Percentiles rank a stretch among this genome's conserved stretches.
These are phyloP conservation scores for Boechera divaricarpa DNA, from an alignment of 345 rosid genomes.

Conservation along the genomic window DNA sequence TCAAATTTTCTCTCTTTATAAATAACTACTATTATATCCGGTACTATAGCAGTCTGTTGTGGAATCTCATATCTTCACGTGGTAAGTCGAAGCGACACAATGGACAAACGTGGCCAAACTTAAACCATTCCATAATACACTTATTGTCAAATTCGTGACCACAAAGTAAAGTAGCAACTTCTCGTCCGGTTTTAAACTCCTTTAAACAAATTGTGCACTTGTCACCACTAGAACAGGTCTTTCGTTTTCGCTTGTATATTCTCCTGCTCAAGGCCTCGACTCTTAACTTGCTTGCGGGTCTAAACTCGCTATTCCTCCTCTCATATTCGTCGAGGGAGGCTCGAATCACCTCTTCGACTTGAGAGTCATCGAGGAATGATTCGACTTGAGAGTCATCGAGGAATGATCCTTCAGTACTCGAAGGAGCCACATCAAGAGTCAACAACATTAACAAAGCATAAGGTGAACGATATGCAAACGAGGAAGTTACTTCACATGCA, in stretches of 20 bases:
- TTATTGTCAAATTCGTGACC: conserved; percentile 31
- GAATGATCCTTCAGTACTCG: background rate
- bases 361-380: no score
- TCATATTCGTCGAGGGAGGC: background rate
- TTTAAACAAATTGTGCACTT: conserved; percentile 33
- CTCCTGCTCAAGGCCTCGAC: conserved; percentile 10
- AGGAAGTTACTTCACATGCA: background rate
- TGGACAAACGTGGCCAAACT: conserved; percentile 30
- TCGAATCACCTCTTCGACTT: background rate
- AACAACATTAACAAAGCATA: conserved; percentile 22
- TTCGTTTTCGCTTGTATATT: conserved; percentile 6
- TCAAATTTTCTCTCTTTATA: no score
- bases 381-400: background rate
- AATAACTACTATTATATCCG: no score
- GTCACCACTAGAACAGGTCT: background rate
- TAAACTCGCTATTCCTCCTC: background rate
- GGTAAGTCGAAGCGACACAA: conserved; percentile 33
- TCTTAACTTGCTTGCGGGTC: conserved; percentile 16
- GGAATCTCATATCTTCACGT: conserved; percentile 4
- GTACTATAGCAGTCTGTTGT: background rate
- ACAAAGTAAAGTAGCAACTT: conserved; percentile 21
- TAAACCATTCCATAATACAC: conserved; percentile 34
- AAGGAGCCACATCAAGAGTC: conserved; percentile 10
- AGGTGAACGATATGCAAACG: background rate
- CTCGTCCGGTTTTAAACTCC: background rate